These are phyloP conservation scores for Brasilioporus rufonigricans DNA, from an alignment of 768 basidiomycete genomes.

Conservation along the genomic window DNA sequence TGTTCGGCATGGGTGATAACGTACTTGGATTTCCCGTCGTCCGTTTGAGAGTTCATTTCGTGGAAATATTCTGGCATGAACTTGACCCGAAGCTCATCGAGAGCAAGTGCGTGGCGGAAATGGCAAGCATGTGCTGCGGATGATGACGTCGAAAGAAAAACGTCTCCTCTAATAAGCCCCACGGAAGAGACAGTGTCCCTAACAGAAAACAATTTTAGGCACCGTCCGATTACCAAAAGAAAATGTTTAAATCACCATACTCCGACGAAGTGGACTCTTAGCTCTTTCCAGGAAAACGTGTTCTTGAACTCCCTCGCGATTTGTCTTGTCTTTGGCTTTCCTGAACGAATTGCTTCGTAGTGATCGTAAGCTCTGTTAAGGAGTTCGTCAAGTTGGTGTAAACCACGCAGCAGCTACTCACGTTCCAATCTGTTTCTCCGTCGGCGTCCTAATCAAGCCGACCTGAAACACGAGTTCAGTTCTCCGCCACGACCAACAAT, in stretches of 20 bases:
- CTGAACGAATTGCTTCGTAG: slow-evolving; percentile 7
- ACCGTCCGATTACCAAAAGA: not conserved
- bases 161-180: slow-evolving; percentile 5
- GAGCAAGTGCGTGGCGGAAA: slow-evolving; percentile 16
- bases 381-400: not conserved
- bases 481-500: too few relatives aligned
- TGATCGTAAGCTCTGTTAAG: slow-evolving; percentile 12
- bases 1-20: not conserved
- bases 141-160: slow-evolving; percentile 5
- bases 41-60: slow-evolving; percentile 23
- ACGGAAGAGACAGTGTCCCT: slow-evolving; percentile 17
- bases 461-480: not conserved
- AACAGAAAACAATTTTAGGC: not conserved
- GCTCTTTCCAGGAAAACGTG: slow-evolving; percentile 30
- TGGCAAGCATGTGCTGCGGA: slow-evolving; percentile 7
- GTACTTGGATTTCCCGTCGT: slow-evolving; percentile 15
- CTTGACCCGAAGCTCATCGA: slow-evolving; percentile 32
- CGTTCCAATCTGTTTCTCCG: slow-evolving; percentile 19
- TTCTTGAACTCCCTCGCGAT: slow-evolving; percentile 37
- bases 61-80: slow-evolving; percentile 46
- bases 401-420: slow-evolving; percentile 7
- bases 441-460: slow-evolving; percentile 15
- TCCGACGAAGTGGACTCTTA: slow-evolving; percentile 4
- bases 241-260: not conserved
- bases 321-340: slow-evolving; percentile 13